phyloP scores from a whole-genome alignment of 352 stramenopile species.

The Phytopythium vexans region DNA sequence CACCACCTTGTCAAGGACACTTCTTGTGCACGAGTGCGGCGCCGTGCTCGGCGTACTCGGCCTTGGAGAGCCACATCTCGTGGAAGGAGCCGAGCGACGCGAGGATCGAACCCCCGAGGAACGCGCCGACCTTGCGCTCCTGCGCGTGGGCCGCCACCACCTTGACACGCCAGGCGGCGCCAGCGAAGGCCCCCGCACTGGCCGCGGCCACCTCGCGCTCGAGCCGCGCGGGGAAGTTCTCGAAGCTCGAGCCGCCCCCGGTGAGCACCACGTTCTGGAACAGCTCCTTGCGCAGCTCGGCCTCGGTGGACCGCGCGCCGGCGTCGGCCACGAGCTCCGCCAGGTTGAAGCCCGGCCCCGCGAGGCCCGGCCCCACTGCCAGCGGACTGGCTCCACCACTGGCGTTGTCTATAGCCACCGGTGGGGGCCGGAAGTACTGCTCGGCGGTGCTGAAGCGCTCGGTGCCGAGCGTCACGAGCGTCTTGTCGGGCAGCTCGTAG shows the following conservation, averaged over 20 bases:
- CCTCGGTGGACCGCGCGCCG: constrained; percentile 57
- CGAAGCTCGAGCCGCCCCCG: constrained; percentile 78
- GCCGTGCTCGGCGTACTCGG: constrained; percentile 98
- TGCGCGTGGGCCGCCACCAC: constrained; percentile 59
- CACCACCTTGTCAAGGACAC: constrained; percentile 53
- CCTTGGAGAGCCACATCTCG: constrained; percentile 99
- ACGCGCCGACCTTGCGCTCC: constrained; percentile 68
- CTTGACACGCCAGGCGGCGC: constrained; percentile 62
- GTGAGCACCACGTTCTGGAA: constrained; percentile 84
- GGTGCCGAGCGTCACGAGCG: constrained; percentile 73
- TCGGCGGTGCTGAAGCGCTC: constrained; percentile 89
- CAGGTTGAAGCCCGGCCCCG: constrained; percentile 38
- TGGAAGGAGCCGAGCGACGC: constrained; percentile 97
- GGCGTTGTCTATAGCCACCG: constrained; percentile 7
- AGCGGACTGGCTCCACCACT: constrained; percentile 3
- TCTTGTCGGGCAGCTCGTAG: constrained; percentile 83
- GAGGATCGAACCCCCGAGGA: constrained; percentile 96
- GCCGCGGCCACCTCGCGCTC: constrained; percentile 65
- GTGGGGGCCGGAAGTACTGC: constrained; percentile 69
- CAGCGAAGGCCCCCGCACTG: constrained; percentile 1
- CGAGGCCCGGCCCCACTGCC: neutral
- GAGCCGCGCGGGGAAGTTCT: constrained; percentile 68
- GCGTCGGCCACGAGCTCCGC: constrained; percentile 65
- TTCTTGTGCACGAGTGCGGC: constrained; percentile 97
- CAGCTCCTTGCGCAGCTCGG: constrained; percentile 72